phyloP scores from a whole-genome alignment of 441 rosid species.

The Gossypium trilobum region DNA sequence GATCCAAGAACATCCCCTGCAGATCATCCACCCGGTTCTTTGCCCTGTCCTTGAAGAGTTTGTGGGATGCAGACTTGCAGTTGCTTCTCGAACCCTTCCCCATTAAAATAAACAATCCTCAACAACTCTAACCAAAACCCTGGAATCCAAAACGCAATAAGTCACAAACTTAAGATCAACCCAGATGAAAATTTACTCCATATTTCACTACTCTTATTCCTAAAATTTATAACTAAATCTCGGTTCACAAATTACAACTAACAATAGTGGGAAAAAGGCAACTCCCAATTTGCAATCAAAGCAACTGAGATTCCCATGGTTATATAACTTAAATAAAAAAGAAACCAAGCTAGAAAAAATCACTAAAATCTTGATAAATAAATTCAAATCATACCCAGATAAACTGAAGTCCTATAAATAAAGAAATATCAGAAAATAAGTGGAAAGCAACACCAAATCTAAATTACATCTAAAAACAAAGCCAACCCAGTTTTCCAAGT shows the following conservation, averaged over 20 bases:
- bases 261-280: neutral
- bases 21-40: slow-evolving; percentile 97
- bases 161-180: slow-evolving; percentile 17
- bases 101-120: slow-evolving; percentile 29
- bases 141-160: slow-evolving; percentile 18
- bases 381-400: neutral
- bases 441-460: neutral
- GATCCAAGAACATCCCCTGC: slow-evolving; percentile 78
- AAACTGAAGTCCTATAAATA: neutral
- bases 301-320: neutral
- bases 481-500: slow-evolving; percentile 13
- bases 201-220: neutral
- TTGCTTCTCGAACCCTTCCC: slow-evolving; percentile 63
- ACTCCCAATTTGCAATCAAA: neutral
- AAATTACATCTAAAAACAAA: neutral
- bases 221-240: neutral
- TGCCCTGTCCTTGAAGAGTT: slow-evolving; percentile 88
- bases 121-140: slow-evolving; percentile 16
- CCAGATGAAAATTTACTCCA: slow-evolving; percentile 14
- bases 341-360: neutral
- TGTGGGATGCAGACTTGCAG: slow-evolving; percentile 90
- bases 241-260: neutral
- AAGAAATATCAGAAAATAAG: neutral
- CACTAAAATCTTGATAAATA: neutral
- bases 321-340: neutral